Conservation (phyloP, 2,329 filamentous ascomycete genomes). For the Dactylellina leptospora region DNA sequence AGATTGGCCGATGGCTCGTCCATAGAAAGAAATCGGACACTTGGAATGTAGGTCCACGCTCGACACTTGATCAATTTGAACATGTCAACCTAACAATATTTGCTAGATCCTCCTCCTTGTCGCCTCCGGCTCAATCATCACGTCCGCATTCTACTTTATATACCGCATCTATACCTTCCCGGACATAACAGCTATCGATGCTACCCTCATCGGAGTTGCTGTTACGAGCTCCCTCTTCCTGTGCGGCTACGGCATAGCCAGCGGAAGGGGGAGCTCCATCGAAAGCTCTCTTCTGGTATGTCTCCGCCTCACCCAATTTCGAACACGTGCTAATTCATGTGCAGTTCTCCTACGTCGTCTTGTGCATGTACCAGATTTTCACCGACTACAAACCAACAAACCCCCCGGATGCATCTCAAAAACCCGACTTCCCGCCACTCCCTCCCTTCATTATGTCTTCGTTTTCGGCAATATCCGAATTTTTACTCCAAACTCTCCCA, state of each 20-base stretch:
- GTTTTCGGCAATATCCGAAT: constrained; percentile 80
- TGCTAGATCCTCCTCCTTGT: constrained; percentile 83
- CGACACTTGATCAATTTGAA: background rate
- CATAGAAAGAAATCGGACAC: constrained; percentile 84
- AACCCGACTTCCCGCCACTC: constrained; percentile 93
- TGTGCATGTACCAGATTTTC: constrained; percentile 99
- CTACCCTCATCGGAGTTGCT: constrained; percentile 88
- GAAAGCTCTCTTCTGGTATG: constrained; percentile 81
- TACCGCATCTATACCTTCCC: constrained; percentile 95
- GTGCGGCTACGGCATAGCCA: constrained; percentile 91
- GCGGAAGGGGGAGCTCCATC: constrained; percentile 90
- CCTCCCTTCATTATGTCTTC: constrained; percentile 98
- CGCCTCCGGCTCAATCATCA: constrained; percentile 88
- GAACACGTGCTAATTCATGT: constrained; percentile 23
- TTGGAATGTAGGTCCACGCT: constrained; percentile 78
- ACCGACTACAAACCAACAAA: constrained; percentile 91
- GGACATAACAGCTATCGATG: constrained; percentile 89
- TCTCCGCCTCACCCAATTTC: constrained; percentile 7
- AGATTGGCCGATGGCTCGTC: constrained; percentile 93
- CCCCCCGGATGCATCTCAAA: constrained; percentile 66
- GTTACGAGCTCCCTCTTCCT: constrained; percentile 93
- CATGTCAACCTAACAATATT: background rate
- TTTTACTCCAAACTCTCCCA: constrained; percentile 73
- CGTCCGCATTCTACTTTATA: constrained; percentile 92
- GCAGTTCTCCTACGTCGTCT: constrained; percentile 90